phyloP scores from a whole-genome alignment of 306 rosid species.

The Malus sieversii region DNA sequence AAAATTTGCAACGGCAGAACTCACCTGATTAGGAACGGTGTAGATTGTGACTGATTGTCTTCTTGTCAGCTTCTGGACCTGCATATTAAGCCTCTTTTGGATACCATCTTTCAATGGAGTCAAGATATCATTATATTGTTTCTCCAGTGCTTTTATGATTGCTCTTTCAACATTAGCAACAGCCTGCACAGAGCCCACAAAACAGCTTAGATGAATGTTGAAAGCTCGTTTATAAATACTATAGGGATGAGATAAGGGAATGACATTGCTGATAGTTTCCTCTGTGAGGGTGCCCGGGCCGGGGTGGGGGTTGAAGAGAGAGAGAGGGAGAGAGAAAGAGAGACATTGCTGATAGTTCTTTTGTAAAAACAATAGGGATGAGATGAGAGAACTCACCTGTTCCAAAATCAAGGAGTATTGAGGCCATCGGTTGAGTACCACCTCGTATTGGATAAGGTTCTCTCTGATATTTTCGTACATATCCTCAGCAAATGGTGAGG shows the following conservation, averaged over 20 bases:
- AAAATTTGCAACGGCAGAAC: slow-evolving; percentile 12
- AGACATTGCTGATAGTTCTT: neutral
- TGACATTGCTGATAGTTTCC: neutral
- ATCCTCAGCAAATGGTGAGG: slow-evolving; percentile 88
- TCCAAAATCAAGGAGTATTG: slow-evolving; percentile 83
- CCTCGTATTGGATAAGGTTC: slow-evolving; percentile 64
- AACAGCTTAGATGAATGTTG: neutral
- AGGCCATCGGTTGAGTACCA: slow-evolving; percentile 92
- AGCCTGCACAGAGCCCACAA: slow-evolving; percentile 36
- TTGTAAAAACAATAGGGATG: neutral
- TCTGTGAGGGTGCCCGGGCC: no score
- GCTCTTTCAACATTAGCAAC: slow-evolving; percentile 86
- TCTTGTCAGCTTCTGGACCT: slow-evolving; percentile 96
- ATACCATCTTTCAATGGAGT: slow-evolving; percentile 93
- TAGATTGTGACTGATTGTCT: slow-evolving; percentile 68
- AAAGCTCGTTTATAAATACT: neutral
- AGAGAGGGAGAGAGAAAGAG: neutral
- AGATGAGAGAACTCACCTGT: slow-evolving; percentile 50
- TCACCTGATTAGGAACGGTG: slow-evolving; percentile 74
- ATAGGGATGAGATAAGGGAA: neutral
- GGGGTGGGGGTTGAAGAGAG: no score
- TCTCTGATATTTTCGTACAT: slow-evolving; percentile 86
- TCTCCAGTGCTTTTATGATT: slow-evolving; percentile 82
- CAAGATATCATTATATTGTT: slow-evolving; percentile 76
- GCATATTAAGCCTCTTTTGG: slow-evolving; percentile 85